Conservation (phyloP, 306 rosid species). For the Chamaecrista fasciculata region DNA sequence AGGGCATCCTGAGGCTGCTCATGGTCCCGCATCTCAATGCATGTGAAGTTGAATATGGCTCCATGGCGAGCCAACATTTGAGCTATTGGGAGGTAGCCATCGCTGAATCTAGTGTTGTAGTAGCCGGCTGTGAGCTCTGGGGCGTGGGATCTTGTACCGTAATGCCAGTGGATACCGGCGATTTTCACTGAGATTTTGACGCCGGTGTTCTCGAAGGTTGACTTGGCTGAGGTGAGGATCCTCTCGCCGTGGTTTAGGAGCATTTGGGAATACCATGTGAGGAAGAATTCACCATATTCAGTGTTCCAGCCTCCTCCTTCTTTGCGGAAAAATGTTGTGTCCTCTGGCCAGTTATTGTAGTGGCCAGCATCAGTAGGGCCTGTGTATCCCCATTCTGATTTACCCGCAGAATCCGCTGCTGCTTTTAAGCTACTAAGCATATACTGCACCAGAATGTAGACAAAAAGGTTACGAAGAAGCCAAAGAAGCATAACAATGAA, state of each 20-base stretch:
- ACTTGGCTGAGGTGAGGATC: conserved; percentile 65
- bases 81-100: conserved; percentile 89
- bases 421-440: conserved; percentile 81
- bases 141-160: conserved; percentile 91
- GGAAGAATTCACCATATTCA: conserved; percentile 78
- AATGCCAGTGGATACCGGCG: conserved; percentile 98
- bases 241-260: conserved; percentile 88
- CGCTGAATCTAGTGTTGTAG: conserved; percentile 75
- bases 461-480: not conserved
- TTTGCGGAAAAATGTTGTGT: conserved; percentile 70
- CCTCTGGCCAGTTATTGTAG: conserved; percentile 98
- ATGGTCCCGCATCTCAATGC: conserved; percentile 89
- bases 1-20: conserved; percentile 93
- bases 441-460: conserved; percentile 52
- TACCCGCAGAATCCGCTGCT: conserved; percentile 69
- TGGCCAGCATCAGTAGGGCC: conserved; percentile 98
- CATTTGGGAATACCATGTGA: conserved; percentile 88
- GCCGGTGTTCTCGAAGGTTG: conserved; percentile 49
- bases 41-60: conserved; percentile 90
- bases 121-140: conserved; percentile 99
- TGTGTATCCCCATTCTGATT: conserved; percentile 86
- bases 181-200: conserved; percentile 86
- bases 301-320: conserved; percentile 90
- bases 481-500: not conserved
- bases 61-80: conserved; percentile 92